Percentiles rank a stretch among this genome's conserved stretches.
phyloP scores from a whole-genome alignment of 208 protist species.

The Naegleria gruberi region DNA sequence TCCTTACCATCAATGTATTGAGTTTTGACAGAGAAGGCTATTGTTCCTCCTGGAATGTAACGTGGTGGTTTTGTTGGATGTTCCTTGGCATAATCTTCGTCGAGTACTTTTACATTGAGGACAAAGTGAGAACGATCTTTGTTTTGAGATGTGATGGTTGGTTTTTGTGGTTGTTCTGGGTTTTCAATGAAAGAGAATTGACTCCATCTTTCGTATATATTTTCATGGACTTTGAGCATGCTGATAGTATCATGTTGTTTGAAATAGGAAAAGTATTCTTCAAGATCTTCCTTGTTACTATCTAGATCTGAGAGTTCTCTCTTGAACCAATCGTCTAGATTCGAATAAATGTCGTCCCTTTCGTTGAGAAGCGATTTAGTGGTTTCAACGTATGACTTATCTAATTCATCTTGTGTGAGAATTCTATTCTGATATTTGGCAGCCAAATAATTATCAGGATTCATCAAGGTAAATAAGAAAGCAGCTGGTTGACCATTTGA shows the following conservation, averaged over 20 bases:
- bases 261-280: not conserved
- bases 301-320: not conserved
- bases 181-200: not conserved
- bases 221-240: not conserved
- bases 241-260: not conserved
- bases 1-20: not conserved
- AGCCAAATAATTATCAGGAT: too few relatives aligned
- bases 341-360: too few relatives aligned
- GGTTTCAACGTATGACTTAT: too few relatives aligned
- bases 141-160: not conserved
- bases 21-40: not conserved
- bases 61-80: not conserved
- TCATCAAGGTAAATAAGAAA: too few relatives aligned
- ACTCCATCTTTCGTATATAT: not conserved
- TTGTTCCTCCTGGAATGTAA: not conserved
- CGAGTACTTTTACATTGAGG: not conserved
- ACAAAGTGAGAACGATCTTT: not conserved
- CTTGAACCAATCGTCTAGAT: not conserved
- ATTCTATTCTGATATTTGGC: too few relatives aligned
- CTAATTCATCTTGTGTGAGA: too few relatives aligned
- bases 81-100: not conserved
- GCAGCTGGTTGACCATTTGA: too few relatives aligned
- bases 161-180: too few relatives aligned
- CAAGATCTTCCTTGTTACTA: not conserved
- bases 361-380: too few relatives aligned